Evolutionary conservation across 2,329 filamentous ascomycete species (phyloP), one percentile per base, ranked within the genome.

Genomic region (Pleurostoma richardsiae): DNA sequence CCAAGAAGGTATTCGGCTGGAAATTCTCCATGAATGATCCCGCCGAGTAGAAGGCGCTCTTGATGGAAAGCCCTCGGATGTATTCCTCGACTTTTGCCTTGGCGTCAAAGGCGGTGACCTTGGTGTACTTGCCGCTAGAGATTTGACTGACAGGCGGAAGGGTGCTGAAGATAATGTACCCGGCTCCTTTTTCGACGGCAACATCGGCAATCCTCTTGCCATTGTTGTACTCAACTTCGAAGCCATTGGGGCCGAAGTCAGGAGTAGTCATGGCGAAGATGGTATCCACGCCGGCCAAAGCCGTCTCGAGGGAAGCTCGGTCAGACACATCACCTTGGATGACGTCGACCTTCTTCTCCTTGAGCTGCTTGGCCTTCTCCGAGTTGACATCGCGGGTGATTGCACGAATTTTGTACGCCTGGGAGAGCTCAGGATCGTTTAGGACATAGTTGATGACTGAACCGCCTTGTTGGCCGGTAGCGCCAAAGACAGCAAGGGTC

Each of bases 31-130:
- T 80, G 55, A 80, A 84, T 30, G 65, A 67, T 0, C 70, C 80
- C 0, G 76, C 72, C 3, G 71, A 62, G 48, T 76, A 72, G 56
- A 81, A 82, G 0, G 77, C 72, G 8, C 66, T 69, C 1, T 71
- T 70, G 3, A 83, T 60, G 0, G 69, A 70, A 3, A 73, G 61
- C 0, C 54, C 46, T 8, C 76, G 73, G 46, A 83, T 79, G 52
- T 83, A 81, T n/a, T 67, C 50, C 52, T 82, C 79, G 10, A 78
- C 70, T 30, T 73, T 61, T 29, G 77, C 74, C 57, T 84, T 84
- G 49, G 63, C 65, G 53, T 83, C 80, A 49, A 84, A 84, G 48
- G 77, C 72, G 42, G 62, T 50, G 5, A 76, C 69, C 19, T 66
- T 54, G 4, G 58, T 39, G 2, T 74, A 58, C 1, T 54, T 58